Evolutionary conservation across 257 asterid genomes (phyloP), one percentile per base, ranked within the genome.

Genomic region (Capsicum chinense): DNA sequence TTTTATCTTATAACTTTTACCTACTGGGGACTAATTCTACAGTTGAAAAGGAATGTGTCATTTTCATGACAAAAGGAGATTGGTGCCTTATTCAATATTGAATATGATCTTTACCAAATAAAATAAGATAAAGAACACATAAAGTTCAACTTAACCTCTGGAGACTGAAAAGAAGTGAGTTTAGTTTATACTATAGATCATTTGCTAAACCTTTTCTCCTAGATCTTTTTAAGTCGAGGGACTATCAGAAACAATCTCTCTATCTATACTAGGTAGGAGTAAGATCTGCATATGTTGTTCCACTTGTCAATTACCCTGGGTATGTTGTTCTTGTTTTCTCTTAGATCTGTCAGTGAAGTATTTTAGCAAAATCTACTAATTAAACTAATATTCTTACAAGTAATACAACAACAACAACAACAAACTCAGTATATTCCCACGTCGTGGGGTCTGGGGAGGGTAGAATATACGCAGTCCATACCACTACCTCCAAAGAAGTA

Each of bases 1-100:
- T 26, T 69, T 69, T 9, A 3, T 70, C 79, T 44, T 42, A 42
- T 16, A 70, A 17, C 14, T 17, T 42, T 44, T 17, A 44, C 48
- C 81, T 74, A 50, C 3, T 74, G 79, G 13, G 14, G 11, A 76
- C 81, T 76, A 52, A 76, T 76, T 76, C 81, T 9, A 52, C 21
- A 57, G 9, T 76, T 76, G 63, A 76, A 52, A 52, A 26, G 26
- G 48, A 3, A 17, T 7, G 6, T 52, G 48, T 76, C 48, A 12
- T 57, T 12, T 52, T 76, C 81, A 76, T 26, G 63, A 21, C 63
- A 50, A 13, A 76, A 52, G 47, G 47, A 7, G 44, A 3, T 21
- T 54, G 6, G 0, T 7, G 63, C 14, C 26, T 50, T 21, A 7
- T 14, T 76, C 63, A 12, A 52, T 76, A 26, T 50, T 21, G 5